Base-by-base conservation (phyloP, 2,329 filamentous ascomycete species). In the Sclerotiophoma versabilis region DNA sequence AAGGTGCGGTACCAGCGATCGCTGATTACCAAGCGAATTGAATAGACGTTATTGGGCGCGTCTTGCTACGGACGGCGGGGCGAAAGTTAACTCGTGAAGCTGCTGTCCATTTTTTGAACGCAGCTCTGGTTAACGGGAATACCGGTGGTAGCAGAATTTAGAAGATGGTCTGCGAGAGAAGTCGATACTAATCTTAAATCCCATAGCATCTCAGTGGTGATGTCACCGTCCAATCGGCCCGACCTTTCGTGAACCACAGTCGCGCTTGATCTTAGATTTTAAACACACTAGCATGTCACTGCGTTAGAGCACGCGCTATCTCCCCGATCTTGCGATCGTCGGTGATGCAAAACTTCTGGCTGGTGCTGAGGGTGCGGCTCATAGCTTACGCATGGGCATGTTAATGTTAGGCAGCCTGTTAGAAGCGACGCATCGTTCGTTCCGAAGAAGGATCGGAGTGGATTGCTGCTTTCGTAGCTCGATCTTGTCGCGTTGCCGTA, bases 281-380 rank as follows among this genome's bases (percentile, higher is more conserved):
- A 43, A 38, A 17, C 22, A 49, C 38, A 26, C 25, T 44, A 22
- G 45, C 32, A 23, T 39, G 33, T 54, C 32, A 44, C 25, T 50
- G 57, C 56, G 58, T 63, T 54, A 63, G 50, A 56, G 11, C 34
- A 44, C 38, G 49, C 44, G 39, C 51, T 39, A 51, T 51, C 23
- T 34, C 42, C 26, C 26, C 30, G 15, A 41, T 44, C 36, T 29
- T 34, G 23, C 36, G 37, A 48, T 46, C 32, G 49, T 61, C 61
- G 51, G 56, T 63, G 63, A 64, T 45, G 36, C 17, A 33, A 15
- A 45, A 45, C 29, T 25, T 63, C 56, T 64, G 41, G 61, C 42
- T 37, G 49, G 42, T 33, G 44, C 37, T 44, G 37, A 38, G 19
- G 25, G 15, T 17, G 32, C 36, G 37, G 58, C 51, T 63, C 47